Evolutionary conservation across 768 basidiomycete genomes (phyloP), one percentile per base, ranked within the genome.

Genomic region (Punctularia strigosozonata): DNA sequence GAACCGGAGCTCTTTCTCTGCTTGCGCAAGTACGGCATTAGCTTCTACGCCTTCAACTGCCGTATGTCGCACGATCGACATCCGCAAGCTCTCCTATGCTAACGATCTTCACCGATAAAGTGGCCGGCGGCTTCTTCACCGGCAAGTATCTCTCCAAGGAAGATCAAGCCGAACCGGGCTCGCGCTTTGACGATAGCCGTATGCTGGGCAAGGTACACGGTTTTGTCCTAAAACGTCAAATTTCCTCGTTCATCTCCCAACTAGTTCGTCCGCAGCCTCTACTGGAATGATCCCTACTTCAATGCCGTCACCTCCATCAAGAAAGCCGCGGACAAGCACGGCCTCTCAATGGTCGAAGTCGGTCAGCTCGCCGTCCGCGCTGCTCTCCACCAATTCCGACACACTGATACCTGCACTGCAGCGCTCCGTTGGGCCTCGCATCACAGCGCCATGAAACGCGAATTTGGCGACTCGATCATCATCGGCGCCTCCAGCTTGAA

Each of bases 401-500:
- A n/a, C n/a, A n/a, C n/a, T n/a, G n/a, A n/a, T n/a, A n/a, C n/a
- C n/a, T n/a, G n/a, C n/a, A n/a, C n/a, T n/a, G n/a, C n/a, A n/a
- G 50, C 68, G 2, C 53, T 71, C 6, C 57, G 71, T 31, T 73
- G 71, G 71, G 43, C 65, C 37, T 56, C 60, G 25, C 65, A 71
- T 49, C 71, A 73, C 50, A 67, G 65, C n/a, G 47, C 57, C 30
- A 48, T 69, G 48, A 61, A 66, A 46, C 55, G 64, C 6, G 69
- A 73, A 44, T 46, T 60, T 18, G 66, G 69, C 10, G 70, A 74
- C 46, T 54, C 68, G 18, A 57, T 79, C 40, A 57, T 80, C 40
- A 77, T 82, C 46, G 77, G 77, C n/a, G 77, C 77, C 19, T 73
- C 69, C 4, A 73, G 64, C 41, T 36, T 70, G 46, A 57, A 60